These are phyloP conservation scores for Nakaseomyces uthaithaninus DNA, from an alignment of 1,139 yeast genomes.

Conservation along the genomic window DNA sequence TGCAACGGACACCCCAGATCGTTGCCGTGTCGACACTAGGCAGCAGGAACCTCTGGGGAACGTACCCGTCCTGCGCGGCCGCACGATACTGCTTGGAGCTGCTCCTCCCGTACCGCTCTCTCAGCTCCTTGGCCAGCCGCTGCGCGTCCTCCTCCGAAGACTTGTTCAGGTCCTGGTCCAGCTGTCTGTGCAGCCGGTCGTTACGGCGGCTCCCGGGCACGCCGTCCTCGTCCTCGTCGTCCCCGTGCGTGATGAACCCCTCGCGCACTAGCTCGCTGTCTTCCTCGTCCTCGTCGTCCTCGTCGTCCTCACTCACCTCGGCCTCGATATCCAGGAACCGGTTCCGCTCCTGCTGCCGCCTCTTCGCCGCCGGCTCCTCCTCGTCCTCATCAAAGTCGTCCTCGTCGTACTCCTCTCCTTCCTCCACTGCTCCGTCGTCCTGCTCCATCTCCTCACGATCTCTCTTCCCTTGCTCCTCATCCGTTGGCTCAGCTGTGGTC, in stretches of 20 bases:
- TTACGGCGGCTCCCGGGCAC: conserved; percentile 39
- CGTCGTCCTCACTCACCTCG: conserved; percentile 97
- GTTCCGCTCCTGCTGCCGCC: conserved; percentile 67
- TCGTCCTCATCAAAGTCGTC: conserved; percentile 56
- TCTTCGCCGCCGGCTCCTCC: conserved; percentile 53
- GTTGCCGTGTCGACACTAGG: conserved; percentile 97
- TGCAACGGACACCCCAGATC: conserved; percentile 90
- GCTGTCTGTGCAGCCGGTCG: conserved; percentile 74
- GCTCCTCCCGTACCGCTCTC: conserved; percentile 85
- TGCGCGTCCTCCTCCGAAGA: conserved; percentile 95
- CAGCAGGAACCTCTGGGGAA: conserved; percentile 84
- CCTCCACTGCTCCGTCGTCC: conserved; percentile 29
- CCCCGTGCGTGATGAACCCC: conserved; percentile 57
- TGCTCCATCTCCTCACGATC: conserved; percentile 10
- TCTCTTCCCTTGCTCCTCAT: conserved; percentile 1
- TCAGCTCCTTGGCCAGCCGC: conserved; percentile 82
- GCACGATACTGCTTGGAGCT: conserved; percentile 68
- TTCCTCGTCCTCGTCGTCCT: conserved; percentile 88
- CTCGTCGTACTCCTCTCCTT: conserved; percentile 39
- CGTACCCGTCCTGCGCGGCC: conserved; percentile 78
- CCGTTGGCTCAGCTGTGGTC: too few species aligned
- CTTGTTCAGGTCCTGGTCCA: conserved; percentile 83
- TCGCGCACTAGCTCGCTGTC: conserved; percentile 83
- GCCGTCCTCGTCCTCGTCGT: conserved; percentile 54
- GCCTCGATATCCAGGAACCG: conserved; percentile 98